Base-by-base conservation (phyloP, 495 filamentous ascomycete genomes). In the Bacidia rubella region DNA sequence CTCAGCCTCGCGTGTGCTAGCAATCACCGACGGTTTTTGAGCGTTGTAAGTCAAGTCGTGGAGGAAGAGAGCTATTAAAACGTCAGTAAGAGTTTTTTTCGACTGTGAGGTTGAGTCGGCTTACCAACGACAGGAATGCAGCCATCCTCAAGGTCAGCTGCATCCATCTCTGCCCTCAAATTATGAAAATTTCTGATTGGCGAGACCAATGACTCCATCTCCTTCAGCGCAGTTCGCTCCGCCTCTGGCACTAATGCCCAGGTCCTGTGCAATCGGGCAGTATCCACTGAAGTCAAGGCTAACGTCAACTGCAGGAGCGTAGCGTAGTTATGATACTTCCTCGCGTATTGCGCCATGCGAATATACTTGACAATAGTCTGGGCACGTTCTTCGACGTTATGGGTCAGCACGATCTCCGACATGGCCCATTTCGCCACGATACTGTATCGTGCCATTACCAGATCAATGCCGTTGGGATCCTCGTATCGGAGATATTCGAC, bases 31-130 rank as follows among this genome's bases (percentile, higher is more conserved):
- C 15, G 90, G 90, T 60, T 93, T 84, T 65, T 96, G 88, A 0
- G 86, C 80, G 64, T 97, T 99, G 67, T 89, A 93, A 29, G 95
- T 86, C n/a, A 99, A 75, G 60, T 99, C 93, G 60, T 95, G 90
- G 3, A 90, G 90, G 65, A 97, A 98, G 44, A 87, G 75, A 21
- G 82, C 80, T 80, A 51, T 19, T 24, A 21, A 32, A 15, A 52
- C 39, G 48, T 35, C 26, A 12, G 43, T 27, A 51, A 44, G 7
- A 3, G 48, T 32, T 25, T 21, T 9, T 17, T 39, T 39, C 32
- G 32, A 47, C 4, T 11, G 4, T n/a, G 41, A 43, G 23, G 19
- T 2, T 21, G 41, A 44, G 51, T 25, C 7, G 19, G 64, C 70
- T 76, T 81, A 69, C 87, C 92, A 62, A 98, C 86, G 64, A 99